phyloP scores from a whole-genome alignment of 2,329 filamentous ascomycete species.

The Ascochyta fabae region DNA sequence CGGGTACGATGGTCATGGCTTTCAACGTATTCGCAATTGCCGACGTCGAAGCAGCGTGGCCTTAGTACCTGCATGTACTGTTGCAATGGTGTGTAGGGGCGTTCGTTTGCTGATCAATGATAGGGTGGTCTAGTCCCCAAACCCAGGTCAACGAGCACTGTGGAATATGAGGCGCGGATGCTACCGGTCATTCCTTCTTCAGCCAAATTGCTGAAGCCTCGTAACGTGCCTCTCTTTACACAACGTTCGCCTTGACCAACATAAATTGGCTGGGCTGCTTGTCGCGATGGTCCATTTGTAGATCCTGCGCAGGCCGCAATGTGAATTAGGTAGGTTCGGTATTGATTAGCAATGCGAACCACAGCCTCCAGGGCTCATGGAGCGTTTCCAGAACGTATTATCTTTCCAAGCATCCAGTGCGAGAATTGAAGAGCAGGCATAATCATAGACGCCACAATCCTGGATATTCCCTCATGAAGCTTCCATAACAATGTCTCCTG shows the following conservation, averaged over 20 bases:
- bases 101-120: too few species aligned
- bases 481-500: constrained; percentile 45
- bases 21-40: too few species aligned
- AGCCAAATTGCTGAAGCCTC: too few species aligned
- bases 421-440: constrained; percentile 42
- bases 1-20: too few species aligned
- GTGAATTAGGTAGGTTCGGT: not conserved
- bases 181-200: too few species aligned
- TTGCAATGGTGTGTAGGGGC: too few species aligned
- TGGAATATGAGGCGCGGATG: too few species aligned
- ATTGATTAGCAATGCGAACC: not conserved
- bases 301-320: not conserved
- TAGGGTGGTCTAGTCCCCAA: too few species aligned
- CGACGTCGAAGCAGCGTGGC: too few species aligned
- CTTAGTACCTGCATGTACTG: too few species aligned
- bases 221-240: too few species aligned
- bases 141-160: too few species aligned
- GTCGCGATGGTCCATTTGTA: not conserved
- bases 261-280: not conserved
- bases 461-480: constrained; percentile 35
- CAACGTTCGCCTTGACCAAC: not conserved
- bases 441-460: constrained; percentile 38
- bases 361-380: constrained; percentile 2
- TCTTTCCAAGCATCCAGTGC: constrained; percentile 44
- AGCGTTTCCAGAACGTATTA: constrained; percentile 28